phyloP scores from a whole-genome alignment of 345 rosid genomes.

The Citrus cavaleriei region DNA sequence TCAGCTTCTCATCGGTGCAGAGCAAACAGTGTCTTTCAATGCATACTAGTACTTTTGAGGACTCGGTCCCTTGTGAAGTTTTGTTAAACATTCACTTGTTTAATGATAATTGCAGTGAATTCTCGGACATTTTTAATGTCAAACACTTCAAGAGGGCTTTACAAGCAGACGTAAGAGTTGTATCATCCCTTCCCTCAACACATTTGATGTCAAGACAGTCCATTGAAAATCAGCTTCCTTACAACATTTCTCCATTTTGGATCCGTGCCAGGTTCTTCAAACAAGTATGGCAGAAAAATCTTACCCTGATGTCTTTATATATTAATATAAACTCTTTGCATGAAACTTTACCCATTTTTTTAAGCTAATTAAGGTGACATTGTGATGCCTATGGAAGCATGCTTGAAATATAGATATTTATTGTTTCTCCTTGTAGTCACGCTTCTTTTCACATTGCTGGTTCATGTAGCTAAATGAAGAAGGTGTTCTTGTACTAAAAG shows the following conservation, averaged over 20 bases:
- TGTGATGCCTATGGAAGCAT: neutral
- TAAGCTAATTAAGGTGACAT: neutral
- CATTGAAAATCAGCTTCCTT: conserved; percentile 52
- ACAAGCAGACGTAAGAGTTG: conserved; percentile 54
- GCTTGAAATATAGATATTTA: neutral
- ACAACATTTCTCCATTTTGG: conserved; percentile 63
- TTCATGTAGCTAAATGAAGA: conserved; percentile 53
- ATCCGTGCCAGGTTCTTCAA: conserved; percentile 60
- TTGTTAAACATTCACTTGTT: neutral
- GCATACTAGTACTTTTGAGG: neutral
- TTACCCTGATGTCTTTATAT: neutral
- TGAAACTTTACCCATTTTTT: neutral
- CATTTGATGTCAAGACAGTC: conserved; percentile 59
- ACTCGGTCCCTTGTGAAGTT: neutral
- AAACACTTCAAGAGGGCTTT: conserved; percentile 68
- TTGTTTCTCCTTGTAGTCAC: neutral
- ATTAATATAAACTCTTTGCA: neutral
- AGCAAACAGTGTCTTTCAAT: neutral
- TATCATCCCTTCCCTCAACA: conserved; percentile 67
- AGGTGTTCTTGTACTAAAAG: conserved; percentile 61
- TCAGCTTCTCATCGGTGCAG: neutral
- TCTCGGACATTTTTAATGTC: conserved; percentile 54
- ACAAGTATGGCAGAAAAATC: conserved; percentile 25
- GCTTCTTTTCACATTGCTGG: neutral
- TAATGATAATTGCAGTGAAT: conserved; percentile 46